These are phyloP conservation scores for Polyporus tsugae DNA, from an alignment of 1,284 basidiomycete genomes.

Conservation along the genomic window DNA sequence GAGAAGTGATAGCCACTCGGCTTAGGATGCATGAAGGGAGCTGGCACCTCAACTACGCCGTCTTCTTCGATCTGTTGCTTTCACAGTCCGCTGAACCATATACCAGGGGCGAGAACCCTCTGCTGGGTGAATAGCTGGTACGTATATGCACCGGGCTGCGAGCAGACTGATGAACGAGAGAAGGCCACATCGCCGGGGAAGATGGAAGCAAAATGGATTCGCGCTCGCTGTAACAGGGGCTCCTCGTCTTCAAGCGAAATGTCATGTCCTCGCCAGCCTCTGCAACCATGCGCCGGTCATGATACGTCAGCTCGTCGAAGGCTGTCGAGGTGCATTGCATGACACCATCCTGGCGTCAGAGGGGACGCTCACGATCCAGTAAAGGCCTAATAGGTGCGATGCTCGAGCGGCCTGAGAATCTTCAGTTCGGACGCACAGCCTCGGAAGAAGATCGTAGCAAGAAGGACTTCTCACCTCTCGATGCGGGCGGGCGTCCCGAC, in stretches of 20 bases:
- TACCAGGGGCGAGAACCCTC: slow-evolving; percentile 22
- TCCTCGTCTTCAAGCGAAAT: slow-evolving; percentile 20
- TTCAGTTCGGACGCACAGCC: slow-evolving; percentile 12
- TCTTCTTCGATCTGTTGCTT: slow-evolving; percentile 10
- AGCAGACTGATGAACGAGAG: not conserved
- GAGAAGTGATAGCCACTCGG: slow-evolving; percentile 19
- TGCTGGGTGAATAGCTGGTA: slow-evolving; percentile 14
- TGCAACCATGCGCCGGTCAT: not conserved
- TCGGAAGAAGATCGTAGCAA: slow-evolving; percentile 23
- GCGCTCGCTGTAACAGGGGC: slow-evolving; percentile 22
- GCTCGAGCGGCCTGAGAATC: slow-evolving; percentile 25
- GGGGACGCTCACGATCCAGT: slow-evolving; percentile 12
- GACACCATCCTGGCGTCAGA: not conserved
- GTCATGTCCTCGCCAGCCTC: not conserved
- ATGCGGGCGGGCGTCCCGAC: slow-evolving; percentile 17
- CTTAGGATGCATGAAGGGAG: slow-evolving; percentile 22
- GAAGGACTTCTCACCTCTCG: slow-evolving; percentile 24
- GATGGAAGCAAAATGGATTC: slow-evolving; percentile 1
- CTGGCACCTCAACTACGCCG: slow-evolving; percentile 10
- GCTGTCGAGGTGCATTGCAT: not conserved
- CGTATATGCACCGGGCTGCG: not conserved
- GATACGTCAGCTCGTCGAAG: not conserved
- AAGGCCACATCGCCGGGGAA: not conserved
- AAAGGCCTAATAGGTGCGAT: slow-evolving; percentile 11
- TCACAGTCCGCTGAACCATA: slow-evolving; percentile 24